Percentiles rank a stretch among this genome's conserved stretches.
phyloP scores from a whole-genome alignment of 2,329 filamentous ascomycete genomes.

The Nigrospora sphaerica region DNA sequence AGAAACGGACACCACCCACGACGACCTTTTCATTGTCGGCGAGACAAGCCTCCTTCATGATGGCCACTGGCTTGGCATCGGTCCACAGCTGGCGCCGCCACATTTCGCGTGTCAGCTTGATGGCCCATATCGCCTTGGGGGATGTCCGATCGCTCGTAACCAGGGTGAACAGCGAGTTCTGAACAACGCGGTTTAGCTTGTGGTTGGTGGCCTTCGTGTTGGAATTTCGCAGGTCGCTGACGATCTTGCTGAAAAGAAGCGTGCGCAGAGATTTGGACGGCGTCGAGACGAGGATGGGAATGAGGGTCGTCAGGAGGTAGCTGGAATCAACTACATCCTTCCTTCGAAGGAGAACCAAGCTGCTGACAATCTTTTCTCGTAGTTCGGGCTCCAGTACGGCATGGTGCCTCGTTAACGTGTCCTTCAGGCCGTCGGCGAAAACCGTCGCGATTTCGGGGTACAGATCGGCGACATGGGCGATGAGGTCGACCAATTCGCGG shows the following conservation, averaged over 20 bases:
- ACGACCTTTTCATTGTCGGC: conserved; percentile 92
- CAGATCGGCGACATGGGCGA: conserved; percentile 89
- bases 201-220: conserved; percentile 89
- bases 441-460: conserved; percentile 73
- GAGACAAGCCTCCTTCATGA: conserved; percentile 91
- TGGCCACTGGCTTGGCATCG: conserved; percentile 88
- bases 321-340: conserved; percentile 89
- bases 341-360: conserved; percentile 76
- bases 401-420: conserved; percentile 77
- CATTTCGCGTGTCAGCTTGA: conserved; percentile 89
- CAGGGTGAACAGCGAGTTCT: conserved; percentile 88
- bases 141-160: conserved; percentile 80
- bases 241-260: conserved; percentile 76
- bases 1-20: conserved; percentile 82
- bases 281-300: conserved; percentile 87
- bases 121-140: conserved; percentile 86
- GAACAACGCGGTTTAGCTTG: conserved; percentile 84
- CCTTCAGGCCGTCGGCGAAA: conserved; percentile 76
- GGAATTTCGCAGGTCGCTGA: conserved; percentile 80
- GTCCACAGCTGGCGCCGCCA: conserved; percentile 98
- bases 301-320: conserved; percentile 80
- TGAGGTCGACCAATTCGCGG: conserved; percentile 85
- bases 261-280: conserved; percentile 82
- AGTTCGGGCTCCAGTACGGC: conserved; percentile 74
- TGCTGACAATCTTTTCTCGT: conserved; percentile 89